These are phyloP conservation scores for Debaryomyces castellii DNA, from an alignment of 805 yeast species.

Conservation along the genomic window DNA sequence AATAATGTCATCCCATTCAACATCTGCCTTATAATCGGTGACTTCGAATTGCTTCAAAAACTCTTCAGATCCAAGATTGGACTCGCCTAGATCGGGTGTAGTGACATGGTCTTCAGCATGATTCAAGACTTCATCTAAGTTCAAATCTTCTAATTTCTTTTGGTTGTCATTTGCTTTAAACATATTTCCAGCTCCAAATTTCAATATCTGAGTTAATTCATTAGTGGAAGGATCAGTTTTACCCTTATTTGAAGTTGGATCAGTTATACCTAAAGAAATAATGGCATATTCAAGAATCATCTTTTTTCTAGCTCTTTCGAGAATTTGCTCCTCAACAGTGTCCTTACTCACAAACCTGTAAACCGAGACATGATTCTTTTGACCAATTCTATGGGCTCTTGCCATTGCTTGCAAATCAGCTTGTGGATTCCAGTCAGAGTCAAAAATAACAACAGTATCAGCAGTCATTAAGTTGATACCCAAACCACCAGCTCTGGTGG, in stretches of 20 bases:
- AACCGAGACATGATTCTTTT: constrained; percentile 95
- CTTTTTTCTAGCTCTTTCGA: constrained; percentile 95
- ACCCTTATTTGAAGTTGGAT: constrained; percentile 50
- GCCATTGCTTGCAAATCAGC: constrained; percentile 99
- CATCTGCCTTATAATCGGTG: constrained; percentile 96
- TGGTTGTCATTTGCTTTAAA: constrained; percentile 94
- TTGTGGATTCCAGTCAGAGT: constrained; percentile 99
- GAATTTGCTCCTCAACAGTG: constrained; percentile 95
- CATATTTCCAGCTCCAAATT: constrained; percentile 99
- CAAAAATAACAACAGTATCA: constrained; percentile 96
- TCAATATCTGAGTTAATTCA: constrained; percentile 88
- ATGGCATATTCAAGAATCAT: constrained; percentile 98
- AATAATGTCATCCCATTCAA: constrained; percentile 98
- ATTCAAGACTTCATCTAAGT: constrained; percentile 90
- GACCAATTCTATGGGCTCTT: constrained; percentile 99
- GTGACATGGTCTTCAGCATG: constrained; percentile 98
- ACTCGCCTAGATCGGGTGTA: constrained; percentile 93
- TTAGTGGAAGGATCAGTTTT: constrained; percentile 76
- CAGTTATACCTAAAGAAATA: constrained; percentile 93
- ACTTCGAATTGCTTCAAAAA: constrained; percentile 96
- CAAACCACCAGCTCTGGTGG: constrained; percentile 98
- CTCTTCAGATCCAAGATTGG: constrained; percentile 98
- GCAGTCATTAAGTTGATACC: constrained; percentile 99
- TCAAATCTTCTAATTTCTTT: constrained; percentile 90
- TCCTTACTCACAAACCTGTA: constrained; percentile 97